Percentiles rank a stretch among this genome's conserved stretches.
Evolutionary conservation across 257 asterid genomes (phyloP).

Genomic region (Penstemon barbatus): DNA sequence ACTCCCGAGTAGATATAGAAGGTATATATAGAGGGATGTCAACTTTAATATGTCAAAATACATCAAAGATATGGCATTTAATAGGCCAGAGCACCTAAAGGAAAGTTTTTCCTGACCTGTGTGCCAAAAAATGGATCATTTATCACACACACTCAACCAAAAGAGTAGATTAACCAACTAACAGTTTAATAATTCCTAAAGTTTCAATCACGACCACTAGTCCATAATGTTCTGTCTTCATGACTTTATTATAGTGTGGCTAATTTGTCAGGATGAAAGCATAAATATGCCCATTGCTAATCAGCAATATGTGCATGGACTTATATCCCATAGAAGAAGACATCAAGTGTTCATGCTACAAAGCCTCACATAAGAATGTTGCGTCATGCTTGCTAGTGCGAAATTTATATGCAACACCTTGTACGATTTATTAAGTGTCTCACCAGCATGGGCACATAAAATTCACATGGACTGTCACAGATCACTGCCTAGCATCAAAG

Average conservation of each 20-base stretch:
- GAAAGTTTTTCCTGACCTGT: background rate
- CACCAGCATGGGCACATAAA: constrained; percentile 4
- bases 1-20: background rate
- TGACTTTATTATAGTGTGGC: background rate
- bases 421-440: background rate
- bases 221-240: background rate
- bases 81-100: background rate
- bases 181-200: background rate
- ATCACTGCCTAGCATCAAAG: background rate
- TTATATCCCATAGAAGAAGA: background rate
- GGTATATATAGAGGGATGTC: background rate
- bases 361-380: constrained; percentile 7
- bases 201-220: constrained; percentile 1
- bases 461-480: background rate
- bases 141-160: constrained; percentile 1
- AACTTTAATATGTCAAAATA: background rate
- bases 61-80: background rate
- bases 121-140: background rate
- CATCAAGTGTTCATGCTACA: background rate
- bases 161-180: background rate
- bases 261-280: background rate
- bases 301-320: background rate
- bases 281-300: background rate
- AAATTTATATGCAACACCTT: background rate
- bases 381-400: background rate